Conservation (phyloP, 352 stramenopile species). For the Globisporangium radiosum region DNA sequence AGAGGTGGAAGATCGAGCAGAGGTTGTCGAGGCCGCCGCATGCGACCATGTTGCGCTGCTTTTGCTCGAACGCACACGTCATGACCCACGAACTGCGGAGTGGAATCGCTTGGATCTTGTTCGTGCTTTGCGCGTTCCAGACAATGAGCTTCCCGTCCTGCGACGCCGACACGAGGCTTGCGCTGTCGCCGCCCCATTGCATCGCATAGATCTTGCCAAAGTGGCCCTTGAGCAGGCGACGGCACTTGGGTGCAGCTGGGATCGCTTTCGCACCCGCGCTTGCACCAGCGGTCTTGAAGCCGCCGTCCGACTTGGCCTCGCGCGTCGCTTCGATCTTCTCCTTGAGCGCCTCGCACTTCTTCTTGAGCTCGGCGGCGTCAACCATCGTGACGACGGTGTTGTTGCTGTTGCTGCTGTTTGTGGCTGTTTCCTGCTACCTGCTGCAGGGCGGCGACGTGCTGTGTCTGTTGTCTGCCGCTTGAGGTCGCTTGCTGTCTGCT, state of each 20-base stretch:
- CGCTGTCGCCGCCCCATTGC: conserved; percentile 94
- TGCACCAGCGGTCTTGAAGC: conserved; percentile 60
- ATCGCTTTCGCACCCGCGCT: conserved; percentile 61
- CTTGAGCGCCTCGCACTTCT: conserved; percentile 83
- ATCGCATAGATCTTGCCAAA: conserved; percentile 99
- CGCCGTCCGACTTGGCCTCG: conserved; percentile 67
- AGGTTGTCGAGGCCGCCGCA: conserved; percentile 99
- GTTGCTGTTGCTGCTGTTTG: too few relatives aligned
- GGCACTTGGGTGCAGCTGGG: conserved; percentile 86
- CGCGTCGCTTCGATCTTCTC: conserved; percentile 85
- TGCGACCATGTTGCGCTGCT: conserved; percentile 95
- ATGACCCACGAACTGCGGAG: conserved; percentile 98
- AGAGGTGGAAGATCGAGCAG: conserved; percentile 98
- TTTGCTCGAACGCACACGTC: conserved; percentile 98
- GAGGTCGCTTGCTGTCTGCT: too few relatives aligned
- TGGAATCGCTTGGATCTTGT: conserved; percentile 96
- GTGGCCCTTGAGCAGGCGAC: conserved; percentile 96
- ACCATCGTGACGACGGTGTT: conserved; percentile 29
- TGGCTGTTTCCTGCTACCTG: too few relatives aligned
- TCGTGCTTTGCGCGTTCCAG: conserved; percentile 97
- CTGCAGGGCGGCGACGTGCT: too few relatives aligned
- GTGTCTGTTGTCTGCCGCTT: too few relatives aligned
- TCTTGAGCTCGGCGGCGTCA: conserved; percentile 75
- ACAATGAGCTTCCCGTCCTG: conserved; percentile 99
- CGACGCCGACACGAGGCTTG: conserved; percentile 89